Evolutionary conservation across 768 basidiomycete species (phyloP), one percentile per base, ranked within the genome.

Genomic region (Lactarius akahatsu): DNA sequence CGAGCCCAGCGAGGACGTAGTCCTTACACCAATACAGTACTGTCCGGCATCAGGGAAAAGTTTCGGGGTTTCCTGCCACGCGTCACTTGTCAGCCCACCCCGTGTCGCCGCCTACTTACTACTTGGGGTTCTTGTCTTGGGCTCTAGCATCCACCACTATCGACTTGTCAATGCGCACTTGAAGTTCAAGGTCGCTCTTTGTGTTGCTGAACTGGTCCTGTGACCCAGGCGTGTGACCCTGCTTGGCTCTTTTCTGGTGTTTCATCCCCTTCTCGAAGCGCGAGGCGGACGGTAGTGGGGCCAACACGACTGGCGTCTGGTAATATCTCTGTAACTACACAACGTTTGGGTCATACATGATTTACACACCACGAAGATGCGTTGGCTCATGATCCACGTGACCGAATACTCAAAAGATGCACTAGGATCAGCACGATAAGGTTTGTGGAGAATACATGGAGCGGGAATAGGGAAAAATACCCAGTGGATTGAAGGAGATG

Each of bases 341-440:
- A 20, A 7, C 10, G 38, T 23, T 40, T 18, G 18, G 20, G 36
- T n/a, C 36, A 38, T 38, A 13, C 2, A 36, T 52, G 13, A 40
- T 38, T 36, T 9, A 62, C 73, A 63, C 69, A 76, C 76, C 72
- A 30, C 72, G 74, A n/a, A 76, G 72, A 47, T 72, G 11, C 73
- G 72, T 63, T 77, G 77, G 67, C 73, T 73, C 76, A 73, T 76
- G 65, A 76, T 76, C 76, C 75, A 77, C 9, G 76, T 74, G 30
- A 74, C 59, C 2, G 73, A 72, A 63, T 77, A 78, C 56, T 71
- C 79, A 18, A 77, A 67, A 23, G 76, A 71, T 16, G 73, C 72
- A 23, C 77, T 78, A 54, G 7, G 23, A 50, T 15, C 2, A 2
- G 36, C 34, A 43, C 16, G 20, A 47, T 54, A 57, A 57, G 62